These are phyloP conservation scores for Filobasidium wieringae DNA, from an alignment of 768 basidiomycete species.

Conservation along the genomic window DNA sequence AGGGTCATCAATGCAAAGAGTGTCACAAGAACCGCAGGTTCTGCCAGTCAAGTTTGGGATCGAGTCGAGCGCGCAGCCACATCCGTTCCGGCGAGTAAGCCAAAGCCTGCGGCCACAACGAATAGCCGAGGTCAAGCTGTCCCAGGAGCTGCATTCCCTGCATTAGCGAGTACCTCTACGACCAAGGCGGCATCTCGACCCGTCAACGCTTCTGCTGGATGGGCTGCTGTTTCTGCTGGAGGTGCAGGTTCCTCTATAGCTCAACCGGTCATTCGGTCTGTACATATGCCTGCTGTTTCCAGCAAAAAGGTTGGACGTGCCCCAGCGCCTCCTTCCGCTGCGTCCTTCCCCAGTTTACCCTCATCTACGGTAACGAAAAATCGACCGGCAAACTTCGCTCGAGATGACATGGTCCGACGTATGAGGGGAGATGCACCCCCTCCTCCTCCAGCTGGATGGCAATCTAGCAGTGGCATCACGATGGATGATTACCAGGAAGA, in stretches of 20 bases:
- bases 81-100: conserved; percentile 21
- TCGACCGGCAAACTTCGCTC: neutral
- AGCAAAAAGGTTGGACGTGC: conserved; percentile 7
- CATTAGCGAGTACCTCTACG: conserved; percentile 14
- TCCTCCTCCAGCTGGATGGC: neutral
- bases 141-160: conserved; percentile 35
- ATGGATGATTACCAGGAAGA: neutral
- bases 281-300: conserved; percentile 24
- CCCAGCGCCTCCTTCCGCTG: conserved; percentile 18
- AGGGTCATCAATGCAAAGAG: conserved; percentile 75
- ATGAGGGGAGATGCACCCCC: conserved; percentile 18
- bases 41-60: conserved; percentile 65
- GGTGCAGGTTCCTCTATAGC: conserved; percentile 19
- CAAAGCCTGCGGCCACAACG: conserved; percentile 11
- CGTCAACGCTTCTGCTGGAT: conserved; percentile 29
- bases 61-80: conserved; percentile 72
- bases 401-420: conserved; percentile 7
- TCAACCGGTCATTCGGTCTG: conserved; percentile 27
- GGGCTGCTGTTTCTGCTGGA: conserved; percentile 15
- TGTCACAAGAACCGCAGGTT: conserved; percentile 45
- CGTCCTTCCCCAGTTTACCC: conserved; percentile 33
- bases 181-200: conserved; percentile 4
- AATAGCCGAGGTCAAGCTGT: conserved; percentile 21
- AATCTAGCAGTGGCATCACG: neutral
- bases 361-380: too few relatives aligned